Evolutionary conservation across 2,329 filamentous ascomycete species (phyloP).

Genomic region (Elsinoe ampelina): DNA sequence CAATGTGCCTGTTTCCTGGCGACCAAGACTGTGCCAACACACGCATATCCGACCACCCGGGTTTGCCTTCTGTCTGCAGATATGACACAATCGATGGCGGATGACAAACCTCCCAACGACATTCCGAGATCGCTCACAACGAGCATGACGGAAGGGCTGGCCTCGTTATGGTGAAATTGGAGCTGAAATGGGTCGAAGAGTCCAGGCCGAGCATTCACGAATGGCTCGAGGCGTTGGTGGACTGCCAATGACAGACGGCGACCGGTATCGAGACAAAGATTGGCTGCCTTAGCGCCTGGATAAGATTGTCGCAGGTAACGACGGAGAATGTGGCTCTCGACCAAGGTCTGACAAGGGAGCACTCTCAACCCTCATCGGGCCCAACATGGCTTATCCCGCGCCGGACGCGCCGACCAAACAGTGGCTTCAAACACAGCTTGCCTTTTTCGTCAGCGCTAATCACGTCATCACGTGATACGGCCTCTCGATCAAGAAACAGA

Average conservation of each 20-base stretch:
- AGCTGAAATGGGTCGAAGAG: constrained; percentile 1
- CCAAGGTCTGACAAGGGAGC: neutral
- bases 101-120: neutral
- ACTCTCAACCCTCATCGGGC: neutral
- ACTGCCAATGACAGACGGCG: constrained; percentile 11
- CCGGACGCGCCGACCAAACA: constrained; percentile 11
- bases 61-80: neutral
- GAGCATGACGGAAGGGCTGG: constrained; percentile 12
- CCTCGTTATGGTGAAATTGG: neutral
- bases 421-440: constrained; percentile 2
- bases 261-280: constrained; percentile 4
- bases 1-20: constrained; percentile 4
- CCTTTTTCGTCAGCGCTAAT: constrained; percentile 4
- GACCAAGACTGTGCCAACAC: constrained; percentile 8
- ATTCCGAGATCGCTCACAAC: constrained; percentile 2
- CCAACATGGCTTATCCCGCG: neutral
- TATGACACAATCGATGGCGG: neutral
- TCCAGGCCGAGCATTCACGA: constrained; percentile 1
- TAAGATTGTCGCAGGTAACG: constrained; percentile 15
- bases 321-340: constrained; percentile 9
- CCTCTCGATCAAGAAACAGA: neutral
- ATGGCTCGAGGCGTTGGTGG: constrained; percentile 2
- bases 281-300: constrained; percentile 12
- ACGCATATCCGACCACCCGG: neutral
- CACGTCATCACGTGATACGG: constrained; percentile 8